Conservation (phyloP, 2,329 filamentous ascomycete species). For the Cyanodermella asteris region DNA sequence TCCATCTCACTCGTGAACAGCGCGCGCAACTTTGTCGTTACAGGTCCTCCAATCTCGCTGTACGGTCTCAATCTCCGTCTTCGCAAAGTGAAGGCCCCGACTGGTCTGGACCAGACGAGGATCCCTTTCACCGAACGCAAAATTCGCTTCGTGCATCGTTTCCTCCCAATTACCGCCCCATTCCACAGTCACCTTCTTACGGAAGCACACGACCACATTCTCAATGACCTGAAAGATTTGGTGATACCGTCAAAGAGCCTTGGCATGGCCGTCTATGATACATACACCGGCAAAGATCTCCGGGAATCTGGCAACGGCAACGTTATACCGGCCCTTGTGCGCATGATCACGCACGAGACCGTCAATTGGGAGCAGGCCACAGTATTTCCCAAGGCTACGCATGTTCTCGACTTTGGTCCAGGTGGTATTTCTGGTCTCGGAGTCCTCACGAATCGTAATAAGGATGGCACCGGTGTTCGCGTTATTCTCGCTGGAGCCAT, state of each 20-base stretch:
- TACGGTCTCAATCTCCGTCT: conserved; percentile 90
- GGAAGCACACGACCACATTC: conserved; percentile 60
- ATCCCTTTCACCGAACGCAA: conserved; percentile 92
- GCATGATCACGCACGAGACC: conserved; percentile 81
- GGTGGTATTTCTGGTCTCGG: conserved; percentile 93
- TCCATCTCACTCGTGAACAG: conserved; percentile 92
- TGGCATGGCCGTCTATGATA: conserved; percentile 74
- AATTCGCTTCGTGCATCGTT: conserved; percentile 87
- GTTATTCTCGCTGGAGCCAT: conserved; percentile 91
- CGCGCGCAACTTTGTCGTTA: conserved; percentile 89
- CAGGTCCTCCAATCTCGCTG: conserved; percentile 82
- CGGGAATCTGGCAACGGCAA: conserved; percentile 48
- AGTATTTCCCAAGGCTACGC: conserved; percentile 70
- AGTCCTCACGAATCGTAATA: conserved; percentile 92
- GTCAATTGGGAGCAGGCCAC: conserved; percentile 96
- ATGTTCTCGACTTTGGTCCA: conserved; percentile 90
- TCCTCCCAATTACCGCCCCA: conserved; percentile 89
- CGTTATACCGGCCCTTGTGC: conserved; percentile 66
- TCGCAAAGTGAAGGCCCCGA: conserved; percentile 90
- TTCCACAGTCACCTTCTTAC: conserved; percentile 93
- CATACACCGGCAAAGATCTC: conserved; percentile 69
- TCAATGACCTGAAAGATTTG: conserved; percentile 70
- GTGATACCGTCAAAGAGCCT: conserved; percentile 51
- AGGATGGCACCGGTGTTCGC: conserved; percentile 91
- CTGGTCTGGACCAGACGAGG: conserved; percentile 86